Evolutionary conservation across 495 filamentous ascomycete species (phyloP), one percentile per base, ranked within the genome.

Genomic region (Lentithecium fluviatile): DNA sequence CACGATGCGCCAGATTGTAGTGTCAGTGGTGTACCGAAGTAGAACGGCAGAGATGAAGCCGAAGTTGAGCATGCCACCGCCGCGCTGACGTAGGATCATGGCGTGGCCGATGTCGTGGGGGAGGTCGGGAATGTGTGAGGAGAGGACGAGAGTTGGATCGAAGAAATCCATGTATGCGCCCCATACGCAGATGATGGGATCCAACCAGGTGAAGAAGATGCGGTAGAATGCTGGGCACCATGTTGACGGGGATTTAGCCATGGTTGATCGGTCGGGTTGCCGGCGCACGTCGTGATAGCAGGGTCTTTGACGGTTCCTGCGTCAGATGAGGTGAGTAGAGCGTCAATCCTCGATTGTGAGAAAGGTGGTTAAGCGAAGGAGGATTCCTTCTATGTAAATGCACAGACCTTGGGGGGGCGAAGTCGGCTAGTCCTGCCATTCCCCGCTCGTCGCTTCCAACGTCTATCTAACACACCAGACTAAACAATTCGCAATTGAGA

Each of bases 141-240:
- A 40, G 19, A 60, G 38, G 20, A 52, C 48, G 1, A 60, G 48
- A 5, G 46, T 26, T 46, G 54, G 48, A 24, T 65, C 56, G 58
- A 71, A 69, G 54, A 69, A 62, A 60, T 52, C 53, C 45, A 71
- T 54, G 49, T 71, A 71, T 42, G 65, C 62, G 21, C 63, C 66
- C n/a, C 43, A 64, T 23, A 67, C n/a, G 57, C 60, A 58, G 45
- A 71, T 55, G 40, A 71, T 24, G 20, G 69, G 69, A 42, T 69
- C 69, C 46, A 69, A 13, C 47, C 62, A 69, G 1, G 60, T 60
- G 51, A 71, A 69, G 56, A 69, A 67, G 34, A 67, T 15, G 45
- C 51, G 58, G 45, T 60, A 60, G 46, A 45, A 52, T 8, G 32
- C 6, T 13, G 23, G 45, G 32, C 8, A 32, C 2, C 15, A 15